Evolutionary conservation across 176 grass and related monocot genomes (phyloP), one percentile per base, ranked within the genome.

Genomic region (Oryza officinalis): DNA sequence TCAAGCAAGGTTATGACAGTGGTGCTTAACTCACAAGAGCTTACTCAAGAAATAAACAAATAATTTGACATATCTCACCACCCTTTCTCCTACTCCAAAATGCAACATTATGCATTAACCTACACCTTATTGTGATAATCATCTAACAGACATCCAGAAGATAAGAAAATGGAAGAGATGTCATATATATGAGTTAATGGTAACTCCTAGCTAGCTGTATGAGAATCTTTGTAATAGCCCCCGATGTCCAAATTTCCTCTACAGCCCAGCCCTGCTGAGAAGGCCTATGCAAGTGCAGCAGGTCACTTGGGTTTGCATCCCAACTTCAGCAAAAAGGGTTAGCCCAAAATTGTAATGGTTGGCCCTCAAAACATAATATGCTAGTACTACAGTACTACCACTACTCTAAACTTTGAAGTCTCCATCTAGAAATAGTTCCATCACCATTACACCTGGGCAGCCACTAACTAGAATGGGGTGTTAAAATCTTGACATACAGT

Each of bases 81-180:
- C 73, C 63, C 17, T 77, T 77, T 67, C 23, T 45, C 75, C 64
- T 69, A 32, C 45, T 77, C 31, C 68, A 50, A 77, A 85, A 85
- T 69, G 65, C 77, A 26, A 69, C 59, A 78, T 20, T 63, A 77
- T 76, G 45, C 33, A 44, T 77, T 85, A 77, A 63, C 72, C 63
- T 54, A 14, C 31, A 50, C 44, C 64, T 32, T 57, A 15, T 26
- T n/a, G 37, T 76, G 76, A 60, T 69, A 77, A 59, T 31, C 27
- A 68, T 77, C 13, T 69, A 77, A n/a, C 45, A 77, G 47, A 77
- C 47, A 60, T 68, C 23, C 82, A 84, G 33, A 76, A 84, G 47
- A 26, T n/a, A 49, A 67, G 22, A 67, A 25, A 65, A 17, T 22
- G 33, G 33, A 67, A 68, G 20, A 30, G 30, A 76, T 20, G 45